Evolutionary conservation across 2,329 filamentous ascomycete species (phyloP).

Genomic region (Stagonosporopsis tanaceti): DNA sequence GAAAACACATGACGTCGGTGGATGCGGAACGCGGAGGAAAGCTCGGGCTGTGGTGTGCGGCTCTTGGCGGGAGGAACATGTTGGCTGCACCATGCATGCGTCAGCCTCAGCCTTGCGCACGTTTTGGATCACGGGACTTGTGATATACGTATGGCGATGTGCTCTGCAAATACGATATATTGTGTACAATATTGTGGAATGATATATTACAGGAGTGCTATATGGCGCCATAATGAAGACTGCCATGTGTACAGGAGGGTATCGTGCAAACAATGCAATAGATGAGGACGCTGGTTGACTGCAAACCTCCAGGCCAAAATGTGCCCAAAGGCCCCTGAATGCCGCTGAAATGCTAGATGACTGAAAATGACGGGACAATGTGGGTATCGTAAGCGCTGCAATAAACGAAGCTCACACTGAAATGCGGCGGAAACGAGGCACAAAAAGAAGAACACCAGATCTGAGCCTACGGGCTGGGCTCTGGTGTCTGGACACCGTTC

Average conservation of each 20-base stretch:
- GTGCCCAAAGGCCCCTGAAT: conserved; percentile 12
- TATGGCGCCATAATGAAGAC: conserved; percentile 6
- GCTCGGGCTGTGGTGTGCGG: conserved; percentile 15
- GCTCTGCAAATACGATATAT: not conserved
- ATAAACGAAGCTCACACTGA: conserved; percentile 10
- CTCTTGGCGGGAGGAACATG: conserved; percentile 5
- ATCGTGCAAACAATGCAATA: conserved; percentile 17
- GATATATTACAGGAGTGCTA: conserved; percentile 5
- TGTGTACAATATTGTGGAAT: not conserved
- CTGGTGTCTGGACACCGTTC: conserved; percentile 48
- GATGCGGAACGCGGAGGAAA: conserved; percentile 14
- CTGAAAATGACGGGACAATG: conserved; percentile 17
- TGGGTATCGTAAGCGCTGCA: conserved; percentile 31
- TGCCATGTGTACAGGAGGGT: conserved; percentile 15
- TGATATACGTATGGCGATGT: not conserved
- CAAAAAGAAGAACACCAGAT: conserved; percentile 2
- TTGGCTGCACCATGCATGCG: not conserved
- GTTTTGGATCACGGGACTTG: not conserved
- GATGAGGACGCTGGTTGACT: not conserved
- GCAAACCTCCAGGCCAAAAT: not conserved
- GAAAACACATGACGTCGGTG: conserved; percentile 24
- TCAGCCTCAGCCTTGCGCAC: conserved; percentile 9
- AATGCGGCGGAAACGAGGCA: not conserved
- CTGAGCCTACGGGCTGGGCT: conserved; percentile 46
- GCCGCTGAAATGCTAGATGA: conserved; percentile 13